Evolutionary conservation across 2,329 filamentous ascomycete genomes (phyloP).

Genomic region (Fusarium compactum): DNA sequence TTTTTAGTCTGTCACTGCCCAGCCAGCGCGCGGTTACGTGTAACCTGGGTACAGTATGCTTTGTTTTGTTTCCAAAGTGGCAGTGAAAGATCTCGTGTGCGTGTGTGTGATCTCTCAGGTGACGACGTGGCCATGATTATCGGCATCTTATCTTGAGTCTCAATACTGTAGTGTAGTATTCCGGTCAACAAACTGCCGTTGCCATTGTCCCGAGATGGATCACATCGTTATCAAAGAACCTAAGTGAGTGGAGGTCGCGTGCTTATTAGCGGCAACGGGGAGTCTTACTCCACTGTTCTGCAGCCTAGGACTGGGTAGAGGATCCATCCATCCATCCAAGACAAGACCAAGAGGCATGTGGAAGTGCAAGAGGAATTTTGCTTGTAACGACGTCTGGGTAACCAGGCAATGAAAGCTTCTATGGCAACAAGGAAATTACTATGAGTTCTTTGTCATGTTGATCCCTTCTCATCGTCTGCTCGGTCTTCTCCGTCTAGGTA

Average conservation of each 20-base stretch:
- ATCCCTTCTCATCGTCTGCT: neutral
- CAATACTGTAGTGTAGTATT: neutral
- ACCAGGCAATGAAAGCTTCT: neutral
- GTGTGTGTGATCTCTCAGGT: slow-evolving; percentile 16
- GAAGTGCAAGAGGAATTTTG: slow-evolving; percentile 7
- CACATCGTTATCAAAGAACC: slow-evolving; percentile 38
- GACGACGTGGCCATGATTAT: slow-evolving; percentile 20
- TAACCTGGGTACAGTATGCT: neutral
- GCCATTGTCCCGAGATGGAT: slow-evolving; percentile 1
- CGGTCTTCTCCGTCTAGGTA: slow-evolving; percentile 5
- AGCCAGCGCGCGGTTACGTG: neutral
- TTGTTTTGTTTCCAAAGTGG: slow-evolving; percentile 25
- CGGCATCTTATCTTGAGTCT: neutral
- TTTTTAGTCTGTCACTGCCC: neutral
- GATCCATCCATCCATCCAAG: neutral
- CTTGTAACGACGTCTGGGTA: neutral
- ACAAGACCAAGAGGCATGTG: slow-evolving; percentile 16
- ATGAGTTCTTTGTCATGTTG: neutral
- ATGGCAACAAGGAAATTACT: slow-evolving; percentile 3
- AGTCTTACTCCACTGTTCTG: slow-evolving; percentile 12
- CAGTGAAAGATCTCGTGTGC: slow-evolving; percentile 13
- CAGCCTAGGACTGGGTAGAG: neutral
- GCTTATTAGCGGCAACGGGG: slow-evolving; percentile 39
- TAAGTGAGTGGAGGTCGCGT: slow-evolving; percentile 36
- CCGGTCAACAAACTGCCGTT: neutral